These are phyloP conservation scores for Chaetomiaceae sp. DNA, from an alignment of 2,329 filamentous ascomycete species.

Conservation along the genomic window DNA sequence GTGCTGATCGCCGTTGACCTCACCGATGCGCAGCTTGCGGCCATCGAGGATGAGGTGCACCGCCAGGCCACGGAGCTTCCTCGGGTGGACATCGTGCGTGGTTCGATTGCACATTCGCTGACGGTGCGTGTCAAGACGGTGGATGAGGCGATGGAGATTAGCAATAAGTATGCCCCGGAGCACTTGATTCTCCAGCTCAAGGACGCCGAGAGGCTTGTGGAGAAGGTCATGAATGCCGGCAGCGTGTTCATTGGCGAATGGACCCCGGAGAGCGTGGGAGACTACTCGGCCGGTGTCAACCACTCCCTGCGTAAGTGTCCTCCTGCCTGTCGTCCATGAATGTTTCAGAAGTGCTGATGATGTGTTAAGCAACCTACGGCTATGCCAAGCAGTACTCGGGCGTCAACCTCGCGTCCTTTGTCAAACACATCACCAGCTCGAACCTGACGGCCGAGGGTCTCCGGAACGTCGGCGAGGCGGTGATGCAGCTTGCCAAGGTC, in stretches of 20 bases:
- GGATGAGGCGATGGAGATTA: conserved; percentile 71
- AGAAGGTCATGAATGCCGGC: conserved; percentile 84
- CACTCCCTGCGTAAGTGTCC: conserved; percentile 82
- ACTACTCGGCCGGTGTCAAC: conserved; percentile 97
- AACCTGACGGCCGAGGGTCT: conserved; percentile 83
- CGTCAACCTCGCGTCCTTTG: conserved; percentile 90
- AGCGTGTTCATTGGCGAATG: conserved; percentile 94
- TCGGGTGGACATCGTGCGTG: conserved; percentile 86
- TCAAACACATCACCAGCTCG: conserved; percentile 96
- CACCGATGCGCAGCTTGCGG: conserved; percentile 63
- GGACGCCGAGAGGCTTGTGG: conserved; percentile 68
- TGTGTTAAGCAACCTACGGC: conserved; percentile 76
- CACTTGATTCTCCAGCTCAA: conserved; percentile 89
- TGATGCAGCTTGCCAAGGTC: conserved; percentile 92
- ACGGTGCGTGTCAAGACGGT: conserved; percentile 72
- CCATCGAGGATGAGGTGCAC: conserved; percentile 90
- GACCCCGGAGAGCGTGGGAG: conserved; percentile 96
- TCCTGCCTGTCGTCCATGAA: not conserved
- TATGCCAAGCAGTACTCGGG: conserved; percentile 98
- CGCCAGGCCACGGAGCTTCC: conserved; percentile 81
- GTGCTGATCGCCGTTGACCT: conserved; percentile 84
- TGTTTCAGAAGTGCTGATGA: conserved; percentile 12
- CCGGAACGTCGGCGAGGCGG: conserved; percentile 76
- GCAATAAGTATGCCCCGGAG: conserved; percentile 94
- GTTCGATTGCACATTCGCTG: conserved; percentile 85